phyloP scores from a whole-genome alignment of 2,329 filamentous ascomycete genomes.

The Clarireedia homoeocarpa region DNA sequence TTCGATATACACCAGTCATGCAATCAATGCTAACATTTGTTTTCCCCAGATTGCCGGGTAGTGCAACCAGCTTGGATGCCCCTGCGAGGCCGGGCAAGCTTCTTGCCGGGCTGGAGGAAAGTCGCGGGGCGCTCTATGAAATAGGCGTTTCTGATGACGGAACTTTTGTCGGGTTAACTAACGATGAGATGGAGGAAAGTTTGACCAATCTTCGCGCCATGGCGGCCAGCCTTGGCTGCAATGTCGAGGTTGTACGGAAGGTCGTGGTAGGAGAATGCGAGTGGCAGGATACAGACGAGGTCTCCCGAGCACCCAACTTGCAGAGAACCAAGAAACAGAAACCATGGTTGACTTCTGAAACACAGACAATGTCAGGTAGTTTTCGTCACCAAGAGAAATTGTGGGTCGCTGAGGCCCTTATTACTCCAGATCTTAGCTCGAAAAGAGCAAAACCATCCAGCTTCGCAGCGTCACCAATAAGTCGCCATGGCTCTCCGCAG shows the following conservation, averaged over 20 bases:
- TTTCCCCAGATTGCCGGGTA: slow-evolving; percentile 49
- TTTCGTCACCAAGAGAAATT: slow-evolving; percentile 47
- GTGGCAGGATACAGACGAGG: slow-evolving; percentile 37
- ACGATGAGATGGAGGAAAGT: slow-evolving; percentile 90
- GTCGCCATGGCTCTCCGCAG: slow-evolving; percentile 5
- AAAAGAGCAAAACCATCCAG: slow-evolving; percentile 9
- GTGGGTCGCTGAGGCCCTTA: slow-evolving; percentile 83
- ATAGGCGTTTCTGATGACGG: slow-evolving; percentile 96
- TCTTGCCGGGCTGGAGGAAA: slow-evolving; percentile 81
- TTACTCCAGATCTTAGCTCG: slow-evolving; percentile 62
- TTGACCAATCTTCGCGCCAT: slow-evolving; percentile 78
- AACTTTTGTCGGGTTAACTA: slow-evolving; percentile 76
- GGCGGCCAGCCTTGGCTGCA: slow-evolving; percentile 86
- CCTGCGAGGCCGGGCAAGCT: slow-evolving; percentile 47
- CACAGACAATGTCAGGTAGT: background rate
- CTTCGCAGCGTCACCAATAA: background rate
- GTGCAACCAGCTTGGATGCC: slow-evolving; percentile 38
- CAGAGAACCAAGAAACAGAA: slow-evolving; percentile 16
- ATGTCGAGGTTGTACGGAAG: slow-evolving; percentile 71
- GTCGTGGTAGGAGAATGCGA: slow-evolving; percentile 82
- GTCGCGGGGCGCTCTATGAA: slow-evolving; percentile 87
- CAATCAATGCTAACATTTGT: background rate
- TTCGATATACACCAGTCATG: background rate
- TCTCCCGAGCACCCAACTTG: slow-evolving; percentile 10
- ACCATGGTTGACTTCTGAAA: background rate